Evolutionary conservation across 345 rosid species (phyloP).

Genomic region (Abelmoschus esculentus): DNA sequence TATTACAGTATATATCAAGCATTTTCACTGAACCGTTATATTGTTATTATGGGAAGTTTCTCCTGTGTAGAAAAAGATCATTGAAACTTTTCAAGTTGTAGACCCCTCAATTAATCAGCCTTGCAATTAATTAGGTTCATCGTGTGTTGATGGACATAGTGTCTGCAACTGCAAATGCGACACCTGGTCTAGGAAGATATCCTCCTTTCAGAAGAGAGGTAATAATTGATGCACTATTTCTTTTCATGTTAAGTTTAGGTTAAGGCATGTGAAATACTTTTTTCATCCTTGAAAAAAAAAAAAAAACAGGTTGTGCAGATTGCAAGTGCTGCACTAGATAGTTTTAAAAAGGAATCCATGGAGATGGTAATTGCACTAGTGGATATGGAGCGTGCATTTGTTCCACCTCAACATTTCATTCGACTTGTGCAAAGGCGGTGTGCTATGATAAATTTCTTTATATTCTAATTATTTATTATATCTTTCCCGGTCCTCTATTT

Average conservation of each 20-base stretch:
- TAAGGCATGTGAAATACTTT: not conserved
- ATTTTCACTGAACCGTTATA: not conserved
- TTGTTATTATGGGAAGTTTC: not conserved
- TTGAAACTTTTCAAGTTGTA: not conserved
- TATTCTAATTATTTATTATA: not conserved
- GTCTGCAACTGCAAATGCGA: slow-evolving; percentile 81
- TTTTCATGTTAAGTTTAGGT: not conserved
- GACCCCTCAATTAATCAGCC: not conserved
- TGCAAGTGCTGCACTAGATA: slow-evolving; percentile 88
- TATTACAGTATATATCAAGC: not conserved
- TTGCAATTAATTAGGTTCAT: slow-evolving; percentile 50
- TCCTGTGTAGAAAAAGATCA: not conserved
- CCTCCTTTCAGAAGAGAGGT: slow-evolving; percentile 98
- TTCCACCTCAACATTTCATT: slow-evolving; percentile 98
- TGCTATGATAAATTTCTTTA: not conserved
- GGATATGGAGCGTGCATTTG: slow-evolving; percentile 99
- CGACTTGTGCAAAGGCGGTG: slow-evolving; percentile 96
- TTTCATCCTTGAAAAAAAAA: slow-evolving; percentile 7
- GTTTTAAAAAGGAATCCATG: slow-evolving; percentile 83
- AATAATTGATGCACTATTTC: slow-evolving; percentile 9
- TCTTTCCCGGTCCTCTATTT: not conserved
- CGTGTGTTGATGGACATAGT: slow-evolving; percentile 86
- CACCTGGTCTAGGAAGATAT: slow-evolving; percentile 98
- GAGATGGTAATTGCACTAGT: slow-evolving; percentile 97
- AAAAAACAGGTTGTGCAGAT: slow-evolving; percentile 72